Evolutionary conservation across 345 rosid genomes (phyloP).

Genomic region (Eucalyptus viminalis): DNA sequence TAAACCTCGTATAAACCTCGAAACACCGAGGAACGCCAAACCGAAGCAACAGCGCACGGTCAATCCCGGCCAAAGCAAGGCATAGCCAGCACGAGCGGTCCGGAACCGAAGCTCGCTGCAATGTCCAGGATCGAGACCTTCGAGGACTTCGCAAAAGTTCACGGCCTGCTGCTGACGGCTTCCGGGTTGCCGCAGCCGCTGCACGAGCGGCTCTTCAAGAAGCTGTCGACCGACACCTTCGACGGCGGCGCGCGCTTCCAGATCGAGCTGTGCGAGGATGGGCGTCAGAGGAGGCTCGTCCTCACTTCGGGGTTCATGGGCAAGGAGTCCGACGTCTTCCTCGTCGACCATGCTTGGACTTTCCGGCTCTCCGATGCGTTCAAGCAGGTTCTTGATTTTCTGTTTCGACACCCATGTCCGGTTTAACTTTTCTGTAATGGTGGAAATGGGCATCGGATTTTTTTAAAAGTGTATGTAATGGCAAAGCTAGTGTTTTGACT

Average conservation of each 20-base stretch:
- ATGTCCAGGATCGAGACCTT: slow-evolving; percentile 16
- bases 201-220: slow-evolving; percentile 56
- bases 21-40: not conserved
- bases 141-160: slow-evolving; percentile 74
- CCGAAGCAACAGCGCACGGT: not conserved
- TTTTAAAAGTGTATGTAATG: not conserved
- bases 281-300: slow-evolving; percentile 58
- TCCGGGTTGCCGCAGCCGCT: slow-evolving; percentile 72
- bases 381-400: slow-evolving; percentile 34
- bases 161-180: slow-evolving; percentile 68
- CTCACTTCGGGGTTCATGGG: slow-evolving; percentile 51
- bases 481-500: not conserved
- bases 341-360: slow-evolving; percentile 93
- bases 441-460: not conserved
- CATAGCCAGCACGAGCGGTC: not conserved
- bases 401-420: not conserved
- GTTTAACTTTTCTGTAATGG: not conserved
- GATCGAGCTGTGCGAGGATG: slow-evolving; percentile 54
- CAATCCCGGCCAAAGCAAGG: not conserved
- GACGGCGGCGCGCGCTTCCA: slow-evolving; percentile 78
- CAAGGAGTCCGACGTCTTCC: slow-evolving; percentile 59
- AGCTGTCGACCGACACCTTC: slow-evolving; percentile 58
- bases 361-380: slow-evolving; percentile 78
- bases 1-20: not conserved
- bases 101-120: not conserved